Evolutionary conservation across 495 filamentous ascomycete species (phyloP), one percentile per base, ranked within the genome.

Genomic region (Xylaria venustula): DNA sequence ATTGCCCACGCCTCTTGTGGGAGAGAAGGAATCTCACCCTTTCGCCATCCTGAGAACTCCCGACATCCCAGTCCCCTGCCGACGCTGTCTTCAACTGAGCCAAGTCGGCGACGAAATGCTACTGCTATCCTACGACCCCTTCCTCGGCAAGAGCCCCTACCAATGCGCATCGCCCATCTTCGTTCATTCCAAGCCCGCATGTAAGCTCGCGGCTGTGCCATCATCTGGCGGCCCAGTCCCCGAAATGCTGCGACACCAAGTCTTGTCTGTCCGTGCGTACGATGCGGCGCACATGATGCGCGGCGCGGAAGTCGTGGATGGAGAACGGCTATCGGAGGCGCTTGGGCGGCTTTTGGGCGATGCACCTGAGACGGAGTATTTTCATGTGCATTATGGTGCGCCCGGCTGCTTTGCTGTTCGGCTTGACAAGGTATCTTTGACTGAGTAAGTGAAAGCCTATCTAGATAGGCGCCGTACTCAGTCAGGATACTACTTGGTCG

Each of bases 111-210:
- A 59, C 2, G 56, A 59, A 23, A 42, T 59, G 56, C 22, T 59
- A 42, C 56, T 59, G 3, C n/a, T 59, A 8, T 59, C 56, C 1
- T 59, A 59, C 46, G 46, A 59, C 46, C 56, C 56, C 34, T 59
- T 59, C 56, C 56, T 59, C n/a, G 56, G 56, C 56, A 42, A 59
- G 19, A 59, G 56, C 15, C 56, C 56, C 34, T 44, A 59, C 34
- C 56, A 42, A 41, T 32, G 37, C 42, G 46, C 56, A 14, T 36
- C 56, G 46, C 46, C 56, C 46, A 51, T 59, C 32, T 59, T 28
- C 46, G 36, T 59, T 19, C 56, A 59, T 17, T 42, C 56, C 7
- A 51, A 51, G 36, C 22, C 46, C 28, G 20, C 45, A 2, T 59
- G 56, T 34, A 23, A 41, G 22, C 44, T 23, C 34, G 56, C 46